A percentile compares a stretch with the other conserved stretches of the same genome.
phyloP scores from a whole-genome alignment of 129 eudicot genomes.

The Dittrichia graveolens region DNA sequence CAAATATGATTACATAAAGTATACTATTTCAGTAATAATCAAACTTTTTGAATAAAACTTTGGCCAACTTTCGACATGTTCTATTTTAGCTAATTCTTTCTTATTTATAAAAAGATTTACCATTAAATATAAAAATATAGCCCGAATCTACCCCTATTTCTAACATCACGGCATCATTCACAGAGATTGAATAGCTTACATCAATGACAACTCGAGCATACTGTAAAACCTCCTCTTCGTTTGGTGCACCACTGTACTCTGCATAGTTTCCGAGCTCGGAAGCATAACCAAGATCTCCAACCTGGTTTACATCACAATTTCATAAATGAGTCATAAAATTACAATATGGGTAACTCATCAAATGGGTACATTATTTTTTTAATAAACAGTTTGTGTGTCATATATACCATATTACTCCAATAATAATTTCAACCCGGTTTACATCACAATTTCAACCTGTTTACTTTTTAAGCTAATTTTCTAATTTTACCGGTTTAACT shows the following conservation, averaged over 20 bases:
- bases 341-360: not conserved
- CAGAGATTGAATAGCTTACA: slow-evolving; percentile 47
- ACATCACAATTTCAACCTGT: not conserved
- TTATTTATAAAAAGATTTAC: no score
- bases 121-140: not conserved
- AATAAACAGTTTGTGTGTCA: not conserved
- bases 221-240: slow-evolving; percentile 98
- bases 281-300: slow-evolving; percentile 99
- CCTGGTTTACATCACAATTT: slow-evolving; percentile 44
- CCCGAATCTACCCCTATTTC: not conserved
- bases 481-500: not conserved
- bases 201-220: slow-evolving; percentile 98
- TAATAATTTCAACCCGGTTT: no score
- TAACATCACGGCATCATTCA: not conserved
- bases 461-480: not conserved
- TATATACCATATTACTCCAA: not conserved
- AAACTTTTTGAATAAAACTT: no score
- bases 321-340: not conserved
- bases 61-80: not conserved
- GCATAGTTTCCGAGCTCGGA: slow-evolving; percentile 99
- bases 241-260: slow-evolving; percentile 99
- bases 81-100: no score
- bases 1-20: no score
- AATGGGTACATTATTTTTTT: not conserved
- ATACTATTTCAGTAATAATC: no score